A percentile compares a stretch with the other conserved stretches of the same genome.
Conservation (phyloP, 2,329 filamentous ascomycete genomes). For the Epichloe bromicola region DNA sequence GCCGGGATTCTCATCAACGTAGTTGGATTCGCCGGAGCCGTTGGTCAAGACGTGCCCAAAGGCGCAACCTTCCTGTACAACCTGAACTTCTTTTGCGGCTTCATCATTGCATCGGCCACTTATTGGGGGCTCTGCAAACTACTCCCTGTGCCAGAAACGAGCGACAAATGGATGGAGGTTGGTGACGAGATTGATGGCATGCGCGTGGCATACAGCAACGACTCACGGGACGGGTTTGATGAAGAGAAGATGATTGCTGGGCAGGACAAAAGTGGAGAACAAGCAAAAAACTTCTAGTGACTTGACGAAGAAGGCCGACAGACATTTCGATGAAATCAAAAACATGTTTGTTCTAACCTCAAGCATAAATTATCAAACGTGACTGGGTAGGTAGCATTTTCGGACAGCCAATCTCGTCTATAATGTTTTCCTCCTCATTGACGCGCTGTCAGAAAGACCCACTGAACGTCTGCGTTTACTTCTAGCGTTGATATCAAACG, state of each 20-base stretch:
- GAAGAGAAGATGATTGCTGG: conserved; percentile 17
- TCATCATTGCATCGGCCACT: conserved; percentile 50
- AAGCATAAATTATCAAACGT: neutral
- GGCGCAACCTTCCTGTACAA: conserved; percentile 81
- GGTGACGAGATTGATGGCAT: conserved; percentile 48
- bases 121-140: conserved; percentile 62
- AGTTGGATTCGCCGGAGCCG: conserved; percentile 75
- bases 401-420: too few species aligned
- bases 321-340: neutral
- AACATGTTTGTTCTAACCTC: neutral
- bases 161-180: conserved; percentile 66
- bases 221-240: conserved; percentile 24
- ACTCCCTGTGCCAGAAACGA: conserved; percentile 61
- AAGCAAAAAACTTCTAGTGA: conserved; percentile 7
- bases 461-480: too few species aligned
- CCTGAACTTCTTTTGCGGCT: conserved; percentile 80
- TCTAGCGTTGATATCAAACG: too few species aligned
- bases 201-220: conserved; percentile 32
- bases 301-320: neutral
- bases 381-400: too few species aligned
- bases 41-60: conserved; percentile 57
- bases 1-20: conserved; percentile 80
- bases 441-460: too few species aligned
- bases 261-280: conserved; percentile 2
- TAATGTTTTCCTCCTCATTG: too few species aligned